Evolutionary conservation across 2,329 filamentous ascomycete genomes (phyloP).

Genomic region (Fusarium temperatum): DNA sequence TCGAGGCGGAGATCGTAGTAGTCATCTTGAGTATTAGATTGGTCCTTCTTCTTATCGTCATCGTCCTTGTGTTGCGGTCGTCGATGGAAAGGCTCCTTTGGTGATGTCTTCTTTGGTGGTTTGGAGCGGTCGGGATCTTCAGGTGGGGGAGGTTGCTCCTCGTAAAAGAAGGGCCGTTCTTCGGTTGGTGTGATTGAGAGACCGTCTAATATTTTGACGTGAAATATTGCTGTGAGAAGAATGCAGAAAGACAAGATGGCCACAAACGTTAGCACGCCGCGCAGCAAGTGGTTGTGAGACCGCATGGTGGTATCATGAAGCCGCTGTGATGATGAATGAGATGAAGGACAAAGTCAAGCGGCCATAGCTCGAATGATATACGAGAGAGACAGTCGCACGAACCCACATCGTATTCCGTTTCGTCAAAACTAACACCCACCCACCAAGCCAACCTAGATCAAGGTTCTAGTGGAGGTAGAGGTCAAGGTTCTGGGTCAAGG

Average conservation of each 20-base stretch:
- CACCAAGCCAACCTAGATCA: not conserved
- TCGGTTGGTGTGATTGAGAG: slow-evolving; percentile 1
- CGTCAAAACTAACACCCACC: slow-evolving; percentile 1
- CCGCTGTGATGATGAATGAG: not conserved
- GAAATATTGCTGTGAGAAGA: slow-evolving; percentile 18
- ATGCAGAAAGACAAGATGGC: slow-evolving; percentile 3
- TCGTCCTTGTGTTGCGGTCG: not conserved
- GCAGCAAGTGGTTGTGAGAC: slow-evolving; percentile 12
- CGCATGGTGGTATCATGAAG: slow-evolving; percentile 13
- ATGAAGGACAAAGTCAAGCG: not conserved
- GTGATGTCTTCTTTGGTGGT: not conserved
- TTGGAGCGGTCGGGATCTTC: not conserved
- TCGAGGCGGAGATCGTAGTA: not conserved
- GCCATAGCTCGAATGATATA: slow-evolving; percentile 4
- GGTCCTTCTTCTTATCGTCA: not conserved
- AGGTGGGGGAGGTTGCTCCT: slow-evolving; percentile 5
- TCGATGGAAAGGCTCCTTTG: not conserved
- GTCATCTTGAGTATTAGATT: not conserved
- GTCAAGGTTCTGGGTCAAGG: not conserved
- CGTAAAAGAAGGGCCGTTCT: slow-evolving; percentile 27
- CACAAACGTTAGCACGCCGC: slow-evolving; percentile 17
- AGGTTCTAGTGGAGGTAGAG: not conserved
- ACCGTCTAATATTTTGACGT: slow-evolving; percentile 16
- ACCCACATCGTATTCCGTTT: not conserved
- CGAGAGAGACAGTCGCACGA: not conserved